Percentiles rank a stretch among this genome's conserved stretches.
phyloP scores from a whole-genome alignment of 2,329 filamentous ascomycete species.

The Penicillium sp. region DNA sequence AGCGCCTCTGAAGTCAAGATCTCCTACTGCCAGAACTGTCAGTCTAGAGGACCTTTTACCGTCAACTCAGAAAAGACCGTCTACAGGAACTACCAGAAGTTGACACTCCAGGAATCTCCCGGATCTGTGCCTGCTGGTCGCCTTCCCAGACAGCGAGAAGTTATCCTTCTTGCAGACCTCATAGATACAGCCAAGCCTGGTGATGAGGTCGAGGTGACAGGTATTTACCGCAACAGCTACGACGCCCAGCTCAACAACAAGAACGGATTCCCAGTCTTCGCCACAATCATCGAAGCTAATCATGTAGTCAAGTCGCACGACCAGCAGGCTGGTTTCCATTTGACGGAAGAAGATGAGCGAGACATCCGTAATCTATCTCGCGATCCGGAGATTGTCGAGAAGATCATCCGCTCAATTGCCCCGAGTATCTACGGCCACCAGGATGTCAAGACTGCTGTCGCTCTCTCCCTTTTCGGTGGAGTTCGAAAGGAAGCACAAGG shows the following conservation, averaged over 20 bases:
- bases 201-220: conserved; percentile 96
- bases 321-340: conserved; percentile 91
- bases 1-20: conserved; percentile 96
- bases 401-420: conserved; percentile 89
- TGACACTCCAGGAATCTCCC: conserved; percentile 95
- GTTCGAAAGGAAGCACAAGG: conserved; percentile 91
- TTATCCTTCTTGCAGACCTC: conserved; percentile 94
- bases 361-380: conserved; percentile 85
- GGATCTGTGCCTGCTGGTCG: conserved; percentile 96
- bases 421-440: conserved; percentile 97
- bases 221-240: conserved; percentile 97
- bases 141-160: conserved; percentile 88
- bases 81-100: conserved; percentile 97
- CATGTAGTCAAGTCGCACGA: conserved; percentile 97
- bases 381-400: conserved; percentile 90
- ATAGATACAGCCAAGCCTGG: conserved; percentile 97
- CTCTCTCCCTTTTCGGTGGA: conserved; percentile 91
- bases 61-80: conserved; percentile 97
- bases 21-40: conserved; percentile 94
- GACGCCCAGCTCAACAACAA: conserved; percentile 97
- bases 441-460: conserved; percentile 96
- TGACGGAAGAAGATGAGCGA: conserved; percentile 94
- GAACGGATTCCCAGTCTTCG: conserved; percentile 98
- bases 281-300: conserved; percentile 96
- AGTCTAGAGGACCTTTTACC: conserved; percentile 91